Evolutionary conservation across 768 basidiomycete species (phyloP), one percentile per base, ranked within the genome.

Genomic region (Xanthoconium purpureum): DNA sequence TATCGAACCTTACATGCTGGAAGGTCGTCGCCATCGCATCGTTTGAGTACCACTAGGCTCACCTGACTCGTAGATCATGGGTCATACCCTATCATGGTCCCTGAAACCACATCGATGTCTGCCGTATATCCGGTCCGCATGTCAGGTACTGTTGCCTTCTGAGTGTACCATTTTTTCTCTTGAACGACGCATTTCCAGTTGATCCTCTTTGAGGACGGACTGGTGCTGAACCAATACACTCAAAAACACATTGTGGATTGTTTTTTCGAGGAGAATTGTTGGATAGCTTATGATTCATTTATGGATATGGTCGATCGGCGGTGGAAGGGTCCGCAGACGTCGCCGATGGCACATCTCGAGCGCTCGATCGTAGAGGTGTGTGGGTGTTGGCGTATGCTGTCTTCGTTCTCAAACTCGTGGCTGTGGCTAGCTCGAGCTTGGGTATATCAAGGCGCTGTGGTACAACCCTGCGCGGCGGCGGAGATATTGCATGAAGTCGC

Each of bases 391-490:
- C 10, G 18, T 42, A 2, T 3, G 29, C 24, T 48, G 20, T 55
- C 51, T 28, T 36, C 46, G 35, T 6, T 36, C 54, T 52, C 43
- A 50, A 32, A 24, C 13, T n/a, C 3, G 14, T 24, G 6, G 42
- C 50, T 33, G 24, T 39, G 39, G 47, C 43, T 64, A 91, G 89
- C 73, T 85, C 40, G 71, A 88, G 20, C 76, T 80, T 1, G 78
- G 79, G 11, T 80, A 86, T 54, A 73, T 86, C 51, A 80, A 79
- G 66, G 82, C 81, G 1, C 74, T 79, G 38, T 91, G 87, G 83
- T 78, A 74, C 50, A 92, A 91, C 62, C 85, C 84, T 9, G 77
- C 87, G 2, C 77, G 90, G 45, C 78, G 84, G 50, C 77, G 89
- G 42, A 75, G 90, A 47, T 77, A 81, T 63, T 77, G 88, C 30